These are phyloP conservation scores for Gnomoniopsis sp. DNA, from an alignment of 2,329 filamentous ascomycete genomes.

Conservation along the genomic window DNA sequence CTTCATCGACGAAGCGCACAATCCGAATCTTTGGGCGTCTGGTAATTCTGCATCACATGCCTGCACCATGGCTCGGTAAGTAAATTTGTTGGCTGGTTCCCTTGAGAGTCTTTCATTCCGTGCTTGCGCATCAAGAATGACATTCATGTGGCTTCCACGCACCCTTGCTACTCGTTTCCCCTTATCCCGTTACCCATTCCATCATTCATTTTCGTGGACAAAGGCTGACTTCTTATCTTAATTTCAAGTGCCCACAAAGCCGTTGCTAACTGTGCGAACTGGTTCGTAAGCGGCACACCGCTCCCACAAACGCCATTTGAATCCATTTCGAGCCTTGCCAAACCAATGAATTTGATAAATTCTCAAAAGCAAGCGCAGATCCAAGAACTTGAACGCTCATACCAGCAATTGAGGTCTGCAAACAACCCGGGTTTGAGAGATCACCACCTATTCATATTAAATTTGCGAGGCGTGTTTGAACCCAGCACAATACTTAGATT, in stretches of 20 bases:
- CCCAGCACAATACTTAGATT: not conserved
- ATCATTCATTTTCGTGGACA: not conserved
- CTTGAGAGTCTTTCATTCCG: not conserved
- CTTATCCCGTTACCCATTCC: not conserved
- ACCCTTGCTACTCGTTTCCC: too few relatives aligned
- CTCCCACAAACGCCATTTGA: not conserved
- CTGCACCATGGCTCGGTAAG: not conserved
- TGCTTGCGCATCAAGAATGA: too few relatives aligned
- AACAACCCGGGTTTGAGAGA: not conserved
- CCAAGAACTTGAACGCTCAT: not conserved
- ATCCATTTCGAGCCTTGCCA: not conserved
- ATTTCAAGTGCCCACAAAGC: not conserved
- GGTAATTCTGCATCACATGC: not conserved
- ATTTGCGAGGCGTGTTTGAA: not conserved
- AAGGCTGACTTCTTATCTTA: not conserved
- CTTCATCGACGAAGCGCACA: conserved; percentile 7
- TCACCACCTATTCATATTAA: not conserved
- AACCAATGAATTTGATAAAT: not conserved
- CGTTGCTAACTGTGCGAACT: not conserved
- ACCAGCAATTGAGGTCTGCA: not conserved
- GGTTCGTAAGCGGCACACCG: conserved; percentile 4
- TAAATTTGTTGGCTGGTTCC: not conserved
- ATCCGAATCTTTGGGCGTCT: not conserved
- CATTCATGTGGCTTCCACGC: not conserved
- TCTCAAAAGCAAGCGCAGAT: not conserved